Percentiles rank a stretch among this genome's conserved stretches.
These are phyloP conservation scores for Paecilomyces formosus DNA, from an alignment of 2,329 filamentous ascomycete species.

Conservation along the genomic window DNA sequence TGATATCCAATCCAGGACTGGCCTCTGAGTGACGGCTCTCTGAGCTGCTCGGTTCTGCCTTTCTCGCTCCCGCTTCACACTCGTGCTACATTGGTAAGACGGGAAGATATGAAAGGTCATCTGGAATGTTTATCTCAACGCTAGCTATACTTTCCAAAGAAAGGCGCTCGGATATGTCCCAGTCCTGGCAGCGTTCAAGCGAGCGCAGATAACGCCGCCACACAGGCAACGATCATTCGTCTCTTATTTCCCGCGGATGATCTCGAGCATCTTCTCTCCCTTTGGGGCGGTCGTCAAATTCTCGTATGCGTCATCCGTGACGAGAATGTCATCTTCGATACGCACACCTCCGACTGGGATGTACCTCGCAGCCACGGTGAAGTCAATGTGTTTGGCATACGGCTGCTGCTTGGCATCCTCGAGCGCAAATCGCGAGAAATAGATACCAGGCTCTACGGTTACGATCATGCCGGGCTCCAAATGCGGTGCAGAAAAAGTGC, in stretches of 20 bases:
- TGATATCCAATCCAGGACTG: no score
- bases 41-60: no score
- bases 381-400: constrained; percentile 30
- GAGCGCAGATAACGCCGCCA: background rate
- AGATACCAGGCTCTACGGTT: constrained; percentile 49
- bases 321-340: constrained; percentile 56
- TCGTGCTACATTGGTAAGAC: no score
- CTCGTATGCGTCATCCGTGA: constrained; percentile 61
- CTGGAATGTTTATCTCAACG: no score
- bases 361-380: constrained; percentile 31
- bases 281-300: constrained; percentile 69
- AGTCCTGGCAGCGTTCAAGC: background rate
- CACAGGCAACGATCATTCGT: background rate
- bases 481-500: constrained; percentile 24
- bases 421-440: constrained; percentile 33
- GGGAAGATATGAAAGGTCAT: no score
- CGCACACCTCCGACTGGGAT: constrained; percentile 37
- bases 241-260: constrained; percentile 22
- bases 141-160: no score
- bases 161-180: background rate
- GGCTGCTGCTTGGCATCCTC: constrained; percentile 23
- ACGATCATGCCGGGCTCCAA: constrained; percentile 50
- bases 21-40: no score
- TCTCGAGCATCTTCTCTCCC: constrained; percentile 46
- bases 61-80: no score